phyloP scores from a whole-genome alignment of 2,329 filamentous ascomycete species.

The Sporothrix curviconia region DNA sequence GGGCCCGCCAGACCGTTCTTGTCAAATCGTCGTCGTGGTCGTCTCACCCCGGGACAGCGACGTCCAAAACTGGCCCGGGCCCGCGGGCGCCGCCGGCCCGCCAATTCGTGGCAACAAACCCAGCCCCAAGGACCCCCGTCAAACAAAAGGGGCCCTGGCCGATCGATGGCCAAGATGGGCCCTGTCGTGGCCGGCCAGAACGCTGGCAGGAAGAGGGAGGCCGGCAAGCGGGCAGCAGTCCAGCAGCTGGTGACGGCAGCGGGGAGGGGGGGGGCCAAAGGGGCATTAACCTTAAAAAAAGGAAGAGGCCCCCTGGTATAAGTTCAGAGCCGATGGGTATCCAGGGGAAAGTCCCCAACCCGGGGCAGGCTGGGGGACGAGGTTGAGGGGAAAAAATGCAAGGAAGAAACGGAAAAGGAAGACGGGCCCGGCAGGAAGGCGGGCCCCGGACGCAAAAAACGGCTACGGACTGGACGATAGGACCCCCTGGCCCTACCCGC shows the following conservation, averaged over 20 bases:
- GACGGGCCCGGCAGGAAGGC: constrained; percentile 29
- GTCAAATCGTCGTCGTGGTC: too few species aligned
- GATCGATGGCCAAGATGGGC: constrained; percentile 98
- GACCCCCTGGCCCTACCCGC: constrained; percentile 65
- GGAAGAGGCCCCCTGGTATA: too few species aligned
- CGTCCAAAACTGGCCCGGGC: constrained; percentile 11
- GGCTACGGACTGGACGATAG: constrained; percentile 36
- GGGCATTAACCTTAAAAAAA: too few species aligned
- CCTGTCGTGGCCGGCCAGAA: constrained; percentile 71
- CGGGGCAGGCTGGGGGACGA: constrained; percentile 78
- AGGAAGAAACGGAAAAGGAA: constrained; percentile 37
- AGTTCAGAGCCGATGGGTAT: constrained; percentile 75
- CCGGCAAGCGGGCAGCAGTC: constrained; percentile 17
- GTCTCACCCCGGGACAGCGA: constrained; percentile 25
- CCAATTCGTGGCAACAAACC: too few species aligned
- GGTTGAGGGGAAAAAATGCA: constrained; percentile 48
- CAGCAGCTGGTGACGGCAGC: background rate
- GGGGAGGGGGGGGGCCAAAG: too few species aligned
- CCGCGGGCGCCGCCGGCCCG: background rate
- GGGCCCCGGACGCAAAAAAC: too few species aligned
- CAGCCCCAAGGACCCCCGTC: too few species aligned
- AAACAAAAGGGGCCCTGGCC: constrained; percentile 84
- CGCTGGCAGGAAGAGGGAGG: constrained; percentile 53
- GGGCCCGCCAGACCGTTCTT: too few species aligned
- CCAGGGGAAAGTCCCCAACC: constrained; percentile 69